Percentiles rank a stretch among this genome's conserved stretches.
Evolutionary conservation across 768 basidiomycete genomes (phyloP).

Genomic region (Boletus vinaceobasis): DNA sequence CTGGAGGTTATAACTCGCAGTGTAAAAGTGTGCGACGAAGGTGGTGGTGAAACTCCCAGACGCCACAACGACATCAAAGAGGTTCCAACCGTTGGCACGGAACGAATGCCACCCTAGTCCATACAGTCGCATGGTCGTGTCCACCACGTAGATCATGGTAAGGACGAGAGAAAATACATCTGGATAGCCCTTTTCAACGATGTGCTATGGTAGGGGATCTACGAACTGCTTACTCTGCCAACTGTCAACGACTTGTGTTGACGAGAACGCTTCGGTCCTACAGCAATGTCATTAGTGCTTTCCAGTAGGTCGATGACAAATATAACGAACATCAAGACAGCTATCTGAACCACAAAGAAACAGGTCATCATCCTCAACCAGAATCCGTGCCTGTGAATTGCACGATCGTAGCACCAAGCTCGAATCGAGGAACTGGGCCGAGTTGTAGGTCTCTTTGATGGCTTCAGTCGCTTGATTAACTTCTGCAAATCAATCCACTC

Average conservation of each 20-base stretch:
- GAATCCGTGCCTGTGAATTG: conserved; percentile 89
- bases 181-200: conserved; percentile 28
- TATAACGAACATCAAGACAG: conserved; percentile 69
- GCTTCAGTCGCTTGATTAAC: conserved; percentile 79
- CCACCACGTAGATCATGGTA: conserved; percentile 68
- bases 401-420: conserved; percentile 90
- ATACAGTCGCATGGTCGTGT: conserved; percentile 71
- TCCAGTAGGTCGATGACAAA: neutral
- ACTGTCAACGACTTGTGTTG: conserved; percentile 46
- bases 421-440: conserved; percentile 55
- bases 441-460: conserved; percentile 73
- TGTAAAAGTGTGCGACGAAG: conserved; percentile 57
- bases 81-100: conserved; percentile 89
- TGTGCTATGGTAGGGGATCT: conserved; percentile 1
- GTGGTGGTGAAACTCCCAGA: conserved; percentile 83
- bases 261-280: conserved; percentile 80
- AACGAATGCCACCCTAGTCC: conserved; percentile 86
- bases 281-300: neutral
- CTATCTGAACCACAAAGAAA: conserved; percentile 77
- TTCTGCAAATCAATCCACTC: conserved; percentile 95
- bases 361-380: conserved; percentile 82
- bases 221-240: conserved; percentile 52
- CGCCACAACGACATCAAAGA: conserved; percentile 83
- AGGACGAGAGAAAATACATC: conserved; percentile 76
- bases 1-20: conserved; percentile 48